Evolutionary conservation across 2,329 filamentous ascomycete species (phyloP), one percentile per base, ranked within the genome.

Genomic region (Beauveria sp.): DNA sequence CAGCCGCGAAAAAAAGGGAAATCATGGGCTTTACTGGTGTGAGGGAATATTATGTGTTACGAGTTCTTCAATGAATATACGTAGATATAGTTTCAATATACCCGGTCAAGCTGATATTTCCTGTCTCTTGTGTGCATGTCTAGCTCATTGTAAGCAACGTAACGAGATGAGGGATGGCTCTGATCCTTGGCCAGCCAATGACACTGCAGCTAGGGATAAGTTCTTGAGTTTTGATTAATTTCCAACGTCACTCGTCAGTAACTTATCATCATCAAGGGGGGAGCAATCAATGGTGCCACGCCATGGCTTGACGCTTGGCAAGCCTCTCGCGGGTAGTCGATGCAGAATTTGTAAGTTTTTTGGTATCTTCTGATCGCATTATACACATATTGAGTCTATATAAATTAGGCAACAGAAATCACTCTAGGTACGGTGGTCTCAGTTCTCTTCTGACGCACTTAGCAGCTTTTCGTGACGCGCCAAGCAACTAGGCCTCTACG

Each of bases 381-480:
- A 63, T 62, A 58, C 49, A 54, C 42, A 49, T 55, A 30, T 43
- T 38, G 7, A 45, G 53, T 58, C 50, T 62, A 62, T 62, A 59
- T 51, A 59, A 38, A 28, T 38, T 38, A 38, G 34, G 34, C 6
- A 38, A 38, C 34, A 38, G 5, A 38, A 38, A 38, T 38, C 34
- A 16, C 5, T 55, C 55, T 62, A 59, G 26, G 49, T 59, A 43
- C 9, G 4, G n/a, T 18, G 8, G 22, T 53, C 46, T 53, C 26
- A 12, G 4, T 42, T 49, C 9, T 43, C 0, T 20, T 24, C 26
- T 26, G 20, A 34, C 52, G 28, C 45, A 53, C 56, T 38, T 60
- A 66, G 67, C 84, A 86, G 70, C 81, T 86, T 74, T 84, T 87
- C 24, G 85, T 87, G 8, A 88, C 81, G 62, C 84, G 81, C 85